These are phyloP conservation scores for Thinopyrum elongatum DNA, from an alignment of 176 grass and related monocot species.

Conservation along the genomic window DNA sequence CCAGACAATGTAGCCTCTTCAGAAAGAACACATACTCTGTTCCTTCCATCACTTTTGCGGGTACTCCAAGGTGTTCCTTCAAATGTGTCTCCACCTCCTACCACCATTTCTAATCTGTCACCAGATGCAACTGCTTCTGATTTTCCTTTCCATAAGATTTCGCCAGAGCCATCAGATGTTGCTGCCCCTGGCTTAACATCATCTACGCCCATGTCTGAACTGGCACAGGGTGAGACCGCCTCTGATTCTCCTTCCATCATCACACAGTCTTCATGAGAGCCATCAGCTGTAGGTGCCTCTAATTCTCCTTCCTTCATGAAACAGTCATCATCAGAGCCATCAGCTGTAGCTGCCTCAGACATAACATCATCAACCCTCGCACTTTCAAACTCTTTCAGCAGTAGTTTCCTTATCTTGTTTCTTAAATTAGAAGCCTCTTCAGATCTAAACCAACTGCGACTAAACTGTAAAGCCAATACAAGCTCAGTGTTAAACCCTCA, in stretches of 20 bases:
- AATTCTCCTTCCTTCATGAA: not conserved
- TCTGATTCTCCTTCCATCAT: constrained; percentile 21
- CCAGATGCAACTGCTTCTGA: constrained; percentile 12
- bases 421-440: constrained; percentile 72
- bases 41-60: not conserved
- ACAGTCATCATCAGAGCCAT: not conserved
- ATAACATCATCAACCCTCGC: constrained; percentile 30
- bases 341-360: constrained; percentile 6
- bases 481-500: not conserved
- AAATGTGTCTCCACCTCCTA: not conserved
- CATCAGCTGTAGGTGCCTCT: constrained; percentile 10
- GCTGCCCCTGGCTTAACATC: not conserved
- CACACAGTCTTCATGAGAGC: not conserved
- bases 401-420: constrained; percentile 45
- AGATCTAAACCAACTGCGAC: constrained; percentile 68
- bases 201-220: constrained; percentile 22
- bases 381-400: constrained; percentile 56
- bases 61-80: constrained; percentile 1
- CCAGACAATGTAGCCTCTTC: constrained; percentile 26
- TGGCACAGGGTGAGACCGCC: not conserved
- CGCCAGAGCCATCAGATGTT: not conserved
- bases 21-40: constrained; percentile 6
- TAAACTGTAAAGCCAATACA: constrained; percentile 52
- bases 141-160: not conserved
- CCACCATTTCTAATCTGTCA: constrained; percentile 23